These are phyloP conservation scores for Acanthamoeba lenticulata DNA, from an alignment of 208 protist genomes.

Conservation along the genomic window DNA sequence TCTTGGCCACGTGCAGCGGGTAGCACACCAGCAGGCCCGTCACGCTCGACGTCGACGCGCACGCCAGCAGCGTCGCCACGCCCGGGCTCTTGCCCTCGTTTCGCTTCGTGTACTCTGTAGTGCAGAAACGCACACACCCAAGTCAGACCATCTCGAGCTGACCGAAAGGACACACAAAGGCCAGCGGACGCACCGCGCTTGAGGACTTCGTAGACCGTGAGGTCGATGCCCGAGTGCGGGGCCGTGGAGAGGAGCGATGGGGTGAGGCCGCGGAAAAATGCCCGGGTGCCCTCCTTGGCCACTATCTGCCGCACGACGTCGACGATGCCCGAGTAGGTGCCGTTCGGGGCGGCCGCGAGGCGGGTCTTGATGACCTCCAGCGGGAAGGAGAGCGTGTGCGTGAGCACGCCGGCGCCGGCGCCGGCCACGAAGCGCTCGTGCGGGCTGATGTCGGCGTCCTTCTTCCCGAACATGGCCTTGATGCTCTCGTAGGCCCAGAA, in stretches of 20 bases:
- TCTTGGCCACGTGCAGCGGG: constrained; percentile 77
- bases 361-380: constrained; percentile 72
- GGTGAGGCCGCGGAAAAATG: constrained; percentile 75
- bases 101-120: constrained; percentile 24
- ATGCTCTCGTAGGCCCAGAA: constrained; percentile 73
- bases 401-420: constrained; percentile 62
- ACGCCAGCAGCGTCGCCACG: background rate
- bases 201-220: constrained; percentile 73
- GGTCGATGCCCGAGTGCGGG: constrained; percentile 75
- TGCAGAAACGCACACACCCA: background rate
- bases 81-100: constrained; percentile 20
- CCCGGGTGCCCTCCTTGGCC: constrained; percentile 14
- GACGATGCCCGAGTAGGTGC: constrained; percentile 72
- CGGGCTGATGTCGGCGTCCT: constrained; percentile 59
- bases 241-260: constrained; percentile 69
- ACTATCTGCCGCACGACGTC: constrained; percentile 71
- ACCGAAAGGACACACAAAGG: background rate
- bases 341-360: constrained; percentile 53
- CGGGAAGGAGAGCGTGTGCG: constrained; percentile 71
- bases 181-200: constrained; percentile 20
- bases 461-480: constrained; percentile 72
- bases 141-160: background rate
- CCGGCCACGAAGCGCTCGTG: constrained; percentile 73
- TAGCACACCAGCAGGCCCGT: constrained; percentile 65
- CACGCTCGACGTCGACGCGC: constrained; percentile 63